Percentiles rank a stretch among this genome's conserved stretches.
phyloP scores from a whole-genome alignment of 2,329 filamentous ascomycete species.

The Macroventuria anomochaeta region DNA sequence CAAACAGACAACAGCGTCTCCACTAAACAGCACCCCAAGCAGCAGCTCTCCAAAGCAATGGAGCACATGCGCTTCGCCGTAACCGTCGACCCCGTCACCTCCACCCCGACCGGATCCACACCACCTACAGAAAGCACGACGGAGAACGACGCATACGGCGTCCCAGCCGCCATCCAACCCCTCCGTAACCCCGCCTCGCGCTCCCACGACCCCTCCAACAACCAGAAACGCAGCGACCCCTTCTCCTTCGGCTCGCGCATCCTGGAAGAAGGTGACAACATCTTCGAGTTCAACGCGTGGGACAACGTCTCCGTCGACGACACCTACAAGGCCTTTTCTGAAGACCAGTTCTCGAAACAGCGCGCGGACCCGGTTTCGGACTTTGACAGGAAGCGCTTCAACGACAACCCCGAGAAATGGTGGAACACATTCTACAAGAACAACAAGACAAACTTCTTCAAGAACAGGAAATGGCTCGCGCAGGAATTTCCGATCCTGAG shows the following conservation, averaged over 20 bases:
- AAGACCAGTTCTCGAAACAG: slow-evolving; percentile 84
- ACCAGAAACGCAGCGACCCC: slow-evolving; percentile 86
- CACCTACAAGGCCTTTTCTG: slow-evolving; percentile 83
- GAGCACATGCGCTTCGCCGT: slow-evolving; percentile 60
- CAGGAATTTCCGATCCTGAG: slow-evolving; percentile 94
- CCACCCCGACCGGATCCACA: slow-evolving; percentile 22
- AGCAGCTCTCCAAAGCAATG: slow-evolving; percentile 60
- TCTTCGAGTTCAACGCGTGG: slow-evolving; percentile 98
- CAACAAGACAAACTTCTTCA: slow-evolving; percentile 97
- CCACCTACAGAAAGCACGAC: slow-evolving; percentile 14
- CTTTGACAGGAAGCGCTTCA: slow-evolving; percentile 92
- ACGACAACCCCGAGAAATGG: slow-evolving; percentile 89
- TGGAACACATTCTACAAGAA: slow-evolving; percentile 99
- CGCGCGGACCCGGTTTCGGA: slow-evolving; percentile 86
- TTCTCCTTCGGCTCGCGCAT: slow-evolving; percentile 94
- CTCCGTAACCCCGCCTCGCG: slow-evolving; percentile 60
- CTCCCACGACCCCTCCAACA: slow-evolving; percentile 75
- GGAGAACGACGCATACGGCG: slow-evolving; percentile 57
- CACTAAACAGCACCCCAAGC: slow-evolving; percentile 43
- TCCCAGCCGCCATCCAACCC: slow-evolving; percentile 55
- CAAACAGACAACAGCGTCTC: slow-evolving; percentile 43
- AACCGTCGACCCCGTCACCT: slow-evolving; percentile 48
- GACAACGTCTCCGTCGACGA: slow-evolving; percentile 96
- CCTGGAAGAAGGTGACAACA: slow-evolving; percentile 82
- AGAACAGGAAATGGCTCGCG: slow-evolving; percentile 94